phyloP scores from a whole-genome alignment of 2,329 filamentous ascomycete species.

The Penicillium janthinellum region DNA sequence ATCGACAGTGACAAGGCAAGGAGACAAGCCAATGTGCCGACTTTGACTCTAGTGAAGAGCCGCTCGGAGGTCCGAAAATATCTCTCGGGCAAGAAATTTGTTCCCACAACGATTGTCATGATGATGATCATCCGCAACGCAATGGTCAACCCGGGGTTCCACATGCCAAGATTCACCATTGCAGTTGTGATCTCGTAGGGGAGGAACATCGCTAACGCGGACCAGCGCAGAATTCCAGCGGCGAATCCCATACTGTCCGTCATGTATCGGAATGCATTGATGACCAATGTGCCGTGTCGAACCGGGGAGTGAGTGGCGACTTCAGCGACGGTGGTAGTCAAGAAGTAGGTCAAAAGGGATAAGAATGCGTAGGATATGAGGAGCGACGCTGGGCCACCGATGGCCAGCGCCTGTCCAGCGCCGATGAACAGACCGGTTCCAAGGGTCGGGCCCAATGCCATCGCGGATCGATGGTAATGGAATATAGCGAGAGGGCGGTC shows the following conservation, averaged over 20 bases:
- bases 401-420: slow-evolving; percentile 55
- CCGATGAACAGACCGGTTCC: slow-evolving; percentile 59
- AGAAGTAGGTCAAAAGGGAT: slow-evolving; percentile 50
- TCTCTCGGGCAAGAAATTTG: slow-evolving; percentile 52
- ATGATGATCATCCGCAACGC: slow-evolving; percentile 54
- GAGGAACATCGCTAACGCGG: slow-evolving; percentile 47
- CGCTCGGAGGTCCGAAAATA: slow-evolving; percentile 54
- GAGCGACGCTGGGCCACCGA: slow-evolving; percentile 55
- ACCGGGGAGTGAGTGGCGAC: slow-evolving; percentile 41
- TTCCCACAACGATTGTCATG: slow-evolving; percentile 57
- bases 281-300: slow-evolving; percentile 43
- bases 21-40: slow-evolving; percentile 52
- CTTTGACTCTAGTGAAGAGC: slow-evolving; percentile 53
- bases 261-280: slow-evolving; percentile 44
- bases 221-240: slow-evolving; percentile 49
- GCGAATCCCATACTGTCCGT: slow-evolving; percentile 44
- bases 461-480: slow-evolving; percentile 28
- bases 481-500: slow-evolving; percentile 23
- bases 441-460: slow-evolving; percentile 61
- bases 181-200: slow-evolving; percentile 66
- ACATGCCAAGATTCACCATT: slow-evolving; percentile 64
- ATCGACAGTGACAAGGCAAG: slow-evolving; percentile 54
- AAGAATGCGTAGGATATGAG: slow-evolving; percentile 55
- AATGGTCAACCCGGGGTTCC: slow-evolving; percentile 47
- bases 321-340: slow-evolving; percentile 49